A percentile compares a stretch with the other conserved stretches of the same genome.
Conservation (phyloP, 306 rosid genomes). For the Prunus fruticosa region DNA sequence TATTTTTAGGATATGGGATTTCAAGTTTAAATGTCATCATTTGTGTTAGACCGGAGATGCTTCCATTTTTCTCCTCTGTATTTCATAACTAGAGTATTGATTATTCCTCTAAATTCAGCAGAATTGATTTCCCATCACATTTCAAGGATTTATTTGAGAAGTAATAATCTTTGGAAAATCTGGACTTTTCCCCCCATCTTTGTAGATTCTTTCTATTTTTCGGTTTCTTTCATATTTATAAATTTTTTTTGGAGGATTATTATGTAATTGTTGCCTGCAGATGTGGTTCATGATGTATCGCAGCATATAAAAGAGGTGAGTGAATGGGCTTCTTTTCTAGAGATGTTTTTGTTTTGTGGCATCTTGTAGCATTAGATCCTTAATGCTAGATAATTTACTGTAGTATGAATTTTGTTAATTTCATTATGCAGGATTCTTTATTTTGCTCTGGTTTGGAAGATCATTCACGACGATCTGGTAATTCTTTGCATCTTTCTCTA, state of each 20-base stretch:
- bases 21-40: background rate
- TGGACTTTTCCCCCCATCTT: background rate
- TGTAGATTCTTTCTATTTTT: background rate
- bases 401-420: constrained; percentile 19
- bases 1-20: background rate
- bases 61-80: background rate
- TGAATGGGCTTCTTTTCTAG: constrained; percentile 3
- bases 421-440: constrained; percentile 56
- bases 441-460: constrained; percentile 62
- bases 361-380: constrained; percentile 1
- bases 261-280: constrained; percentile 38
- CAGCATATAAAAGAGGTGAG: constrained; percentile 62
- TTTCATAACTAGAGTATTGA: background rate
- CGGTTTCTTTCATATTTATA: background rate
- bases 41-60: background rate
- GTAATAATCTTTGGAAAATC: background rate
- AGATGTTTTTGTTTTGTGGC: constrained; percentile 4
- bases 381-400: background rate
- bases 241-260: background rate
- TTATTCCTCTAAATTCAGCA: background rate
- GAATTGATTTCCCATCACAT: background rate
- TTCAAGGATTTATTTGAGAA: background rate
- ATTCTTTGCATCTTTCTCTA: constrained; percentile 14
- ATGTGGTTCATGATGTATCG: constrained; percentile 46
- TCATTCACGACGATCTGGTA: constrained; percentile 66